Conservation (phyloP, 2,329 filamentous ascomycete species). For the Botrytis deweyae region DNA sequence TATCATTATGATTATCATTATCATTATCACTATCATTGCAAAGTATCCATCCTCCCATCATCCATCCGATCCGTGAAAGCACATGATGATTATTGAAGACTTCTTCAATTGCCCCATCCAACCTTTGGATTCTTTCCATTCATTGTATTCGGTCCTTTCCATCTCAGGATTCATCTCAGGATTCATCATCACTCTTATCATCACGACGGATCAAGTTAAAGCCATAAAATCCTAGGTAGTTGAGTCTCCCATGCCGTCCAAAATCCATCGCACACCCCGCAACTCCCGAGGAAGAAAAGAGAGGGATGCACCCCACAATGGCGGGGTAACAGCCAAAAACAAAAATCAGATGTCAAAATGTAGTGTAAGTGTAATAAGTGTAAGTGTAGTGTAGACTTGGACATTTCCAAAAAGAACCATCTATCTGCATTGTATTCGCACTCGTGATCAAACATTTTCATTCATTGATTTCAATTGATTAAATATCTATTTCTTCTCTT, state of each 20-base stretch:
- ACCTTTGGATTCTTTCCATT: background rate
- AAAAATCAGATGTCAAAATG: background rate
- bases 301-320: background rate
- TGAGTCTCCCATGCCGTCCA: background rate
- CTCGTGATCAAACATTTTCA: background rate
- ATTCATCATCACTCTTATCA: background rate
- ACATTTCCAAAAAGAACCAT: background rate
- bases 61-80: background rate
- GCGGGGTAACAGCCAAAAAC: background rate
- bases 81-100: background rate
- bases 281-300: background rate
- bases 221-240: background rate
- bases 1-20: background rate
- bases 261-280: background rate
- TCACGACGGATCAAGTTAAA: background rate
- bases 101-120: background rate
- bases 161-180: background rate
- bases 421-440: background rate
- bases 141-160: slow-evolving; percentile 5
- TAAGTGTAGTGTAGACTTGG: no score
- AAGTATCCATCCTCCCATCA: background rate
- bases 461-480: background rate
- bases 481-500: background rate
- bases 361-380: no score
- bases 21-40: background rate